Evolutionary conservation across 148 eudicot species (phyloP), one percentile per base, ranked within the genome.

Genomic region (Camellia sinensis): DNA sequence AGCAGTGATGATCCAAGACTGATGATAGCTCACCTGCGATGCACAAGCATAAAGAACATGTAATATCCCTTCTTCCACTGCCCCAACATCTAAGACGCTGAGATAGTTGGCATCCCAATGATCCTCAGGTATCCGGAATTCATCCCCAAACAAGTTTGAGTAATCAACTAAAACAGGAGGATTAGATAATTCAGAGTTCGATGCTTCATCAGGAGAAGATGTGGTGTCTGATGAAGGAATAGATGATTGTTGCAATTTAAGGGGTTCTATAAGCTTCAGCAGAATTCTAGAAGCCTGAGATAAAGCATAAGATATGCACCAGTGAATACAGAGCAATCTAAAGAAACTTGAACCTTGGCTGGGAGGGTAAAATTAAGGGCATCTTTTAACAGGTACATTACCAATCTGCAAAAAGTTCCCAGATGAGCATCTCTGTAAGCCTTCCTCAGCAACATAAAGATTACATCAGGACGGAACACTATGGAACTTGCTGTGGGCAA

Each of bases 1-100:
- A 43, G 17, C 56, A 48, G 45, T 48, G 18, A 77, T 15, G 22
- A 19, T 53, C 50, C 14, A 63, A 29, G 48, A 62, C 12, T 67
- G 3, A 62, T 68, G 64, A 67, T 71, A 76, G 81, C 89, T 57
- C 74, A 92, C 97, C 94, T 93, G 89, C 9, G 91, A 87, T 43
- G 90, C 93, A 89, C 88, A 89, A 77, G 97, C 93, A 84, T 84
- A 93, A 50, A 93, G 87, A 83, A 93, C 89, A 84, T 93, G 97
- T 68, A 93, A 80, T 81, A 91, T 76, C 54, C 92, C 97, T 83
- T 92, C 97, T 83, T 93, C 97, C 11, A 89, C 89, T 29, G 87
- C 85, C 62, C 81, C 89, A 84, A 86, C 67, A 87, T 93, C 97
- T 70, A 93, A 87, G 78, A 91, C 73, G 84, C 83, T 89, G 19